Base-by-base conservation (phyloP, 371 early-diverging fungal genomes). In the Smittium culicis region DNA sequence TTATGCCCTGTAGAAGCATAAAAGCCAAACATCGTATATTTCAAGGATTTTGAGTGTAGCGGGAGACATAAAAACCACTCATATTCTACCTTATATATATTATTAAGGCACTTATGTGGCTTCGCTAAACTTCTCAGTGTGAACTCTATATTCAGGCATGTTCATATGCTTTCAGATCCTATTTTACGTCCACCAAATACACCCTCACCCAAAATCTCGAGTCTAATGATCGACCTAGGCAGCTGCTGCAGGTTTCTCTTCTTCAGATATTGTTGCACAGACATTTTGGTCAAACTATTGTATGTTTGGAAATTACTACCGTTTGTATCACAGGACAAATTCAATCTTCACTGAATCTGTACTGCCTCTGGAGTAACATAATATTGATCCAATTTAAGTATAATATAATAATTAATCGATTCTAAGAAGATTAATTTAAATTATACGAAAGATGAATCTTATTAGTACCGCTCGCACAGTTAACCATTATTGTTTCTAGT, bases 341-440 rank as follows among this genome's bases (percentile, higher is more conserved):
- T 45, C 45, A 45, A 45, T 11, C 45, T 11, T 45, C 45, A 45
- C 5, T 45, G 45, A 45, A 45, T 45, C 45, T 45, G 45, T 45
- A 45, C 45, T 45, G 45, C 45, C 45, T 45, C 45, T 45, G 45
- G 45, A 45, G 45, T 45, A 45, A 45, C 45, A 45, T 45, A 45
- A 45, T 45, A 45, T 45, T 5, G 20, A 11, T 45, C 45, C 45
- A 45, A 5, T 45, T 45, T 45, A n/a, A n/a, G n/a, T n/a, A n/a
- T n/a, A n/a, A n/a, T n/a, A n/a, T n/a, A n/a, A n/a, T n/a, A n/a
- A n/a, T n/a, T n/a, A n/a, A n/a, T n/a, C n/a, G n/a, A n/a, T n/a
- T n/a, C n/a, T n/a, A n/a, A n/a, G n/a, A n/a, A n/a, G n/a, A n/a
- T n/a, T n/a, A n/a, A n/a, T n/a, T n/a, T n/a, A n/a, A n/a, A n/a